These are phyloP conservation scores for Cladobotryum mycophilum DNA, from an alignment of 2,329 filamentous ascomycete species.

Conservation along the genomic window DNA sequence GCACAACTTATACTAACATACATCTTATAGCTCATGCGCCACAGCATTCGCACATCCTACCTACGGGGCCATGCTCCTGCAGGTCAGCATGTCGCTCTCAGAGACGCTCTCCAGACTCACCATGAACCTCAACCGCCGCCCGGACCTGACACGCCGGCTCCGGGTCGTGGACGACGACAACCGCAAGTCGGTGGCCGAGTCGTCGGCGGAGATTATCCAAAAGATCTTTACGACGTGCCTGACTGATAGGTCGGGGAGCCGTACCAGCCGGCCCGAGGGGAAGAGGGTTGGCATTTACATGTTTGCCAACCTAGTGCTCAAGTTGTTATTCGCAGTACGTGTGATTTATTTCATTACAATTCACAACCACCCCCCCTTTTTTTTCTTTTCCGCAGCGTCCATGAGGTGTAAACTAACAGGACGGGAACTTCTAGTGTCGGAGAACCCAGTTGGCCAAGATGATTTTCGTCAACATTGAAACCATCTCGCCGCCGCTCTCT, in stretches of 20 bases:
- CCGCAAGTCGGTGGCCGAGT: slow-evolving; percentile 75
- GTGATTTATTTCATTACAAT: slow-evolving; percentile 17
- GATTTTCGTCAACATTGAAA: slow-evolving; percentile 82
- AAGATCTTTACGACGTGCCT: slow-evolving; percentile 88
- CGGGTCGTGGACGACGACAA: slow-evolving; percentile 57
- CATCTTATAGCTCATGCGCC: slow-evolving; percentile 60
- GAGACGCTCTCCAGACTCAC: slow-evolving; percentile 75
- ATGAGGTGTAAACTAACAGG: not conserved
- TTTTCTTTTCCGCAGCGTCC: not conserved
- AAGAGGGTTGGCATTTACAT: slow-evolving; percentile 86
- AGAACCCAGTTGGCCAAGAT: slow-evolving; percentile 80
- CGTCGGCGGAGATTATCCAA: slow-evolving; percentile 81
- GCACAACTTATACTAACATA: not conserved
- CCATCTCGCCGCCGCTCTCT: slow-evolving; percentile 71
- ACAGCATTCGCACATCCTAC: slow-evolving; percentile 74
- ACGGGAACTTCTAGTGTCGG: slow-evolving; percentile 48
- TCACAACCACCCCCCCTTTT: too few species aligned
- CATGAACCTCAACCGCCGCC: slow-evolving; percentile 74
- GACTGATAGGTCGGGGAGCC: slow-evolving; percentile 66
- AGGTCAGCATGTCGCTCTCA: slow-evolving; percentile 76
- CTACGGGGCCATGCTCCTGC: slow-evolving; percentile 74
- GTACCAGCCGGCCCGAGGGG: slow-evolving; percentile 65
- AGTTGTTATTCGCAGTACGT: slow-evolving; percentile 76
- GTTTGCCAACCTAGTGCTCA: slow-evolving; percentile 84
- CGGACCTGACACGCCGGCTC: slow-evolving; percentile 68